These are phyloP conservation scores for Echinosophora koreensis DNA, from an alignment of 306 rosid genomes.

Conservation along the genomic window DNA sequence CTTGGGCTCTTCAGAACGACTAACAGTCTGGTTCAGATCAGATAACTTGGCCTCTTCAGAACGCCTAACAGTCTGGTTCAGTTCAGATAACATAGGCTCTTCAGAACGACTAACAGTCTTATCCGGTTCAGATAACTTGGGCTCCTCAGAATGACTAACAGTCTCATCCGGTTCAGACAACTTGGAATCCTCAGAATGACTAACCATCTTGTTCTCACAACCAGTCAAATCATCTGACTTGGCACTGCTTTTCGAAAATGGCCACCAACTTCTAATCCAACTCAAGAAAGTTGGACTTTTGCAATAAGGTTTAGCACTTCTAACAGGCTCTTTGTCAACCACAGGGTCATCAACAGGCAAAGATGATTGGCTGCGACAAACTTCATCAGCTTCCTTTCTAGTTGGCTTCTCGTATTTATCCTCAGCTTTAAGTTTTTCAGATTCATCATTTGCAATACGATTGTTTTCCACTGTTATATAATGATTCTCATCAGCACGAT, in stretches of 20 bases:
- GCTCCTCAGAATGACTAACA: constrained; percentile 36
- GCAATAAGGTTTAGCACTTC: constrained; percentile 40
- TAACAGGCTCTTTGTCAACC: constrained; percentile 47
- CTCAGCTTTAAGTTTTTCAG: constrained; percentile 46
- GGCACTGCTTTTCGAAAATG: constrained; percentile 51
- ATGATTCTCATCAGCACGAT: constrained; percentile 48
- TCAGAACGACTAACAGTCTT: constrained; percentile 35
- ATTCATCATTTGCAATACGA: constrained; percentile 22
- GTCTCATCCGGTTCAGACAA: constrained; percentile 45
- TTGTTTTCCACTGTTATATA: constrained; percentile 19
- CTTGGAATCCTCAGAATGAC: constrained; percentile 43
- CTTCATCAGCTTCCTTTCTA: constrained; percentile 54
- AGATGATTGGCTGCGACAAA: constrained; percentile 42
- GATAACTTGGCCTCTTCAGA: constrained; percentile 46
- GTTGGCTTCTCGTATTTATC: constrained; percentile 45
- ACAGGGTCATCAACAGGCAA: constrained; percentile 44
- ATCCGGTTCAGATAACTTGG: constrained; percentile 51
- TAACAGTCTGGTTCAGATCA: constrained; percentile 32
- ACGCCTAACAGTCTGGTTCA: constrained; percentile 35
- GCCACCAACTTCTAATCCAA: constrained; percentile 58
- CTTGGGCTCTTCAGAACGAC: background rate
- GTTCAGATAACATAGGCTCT: constrained; percentile 45
- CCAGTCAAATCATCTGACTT: constrained; percentile 46
- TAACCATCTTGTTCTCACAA: constrained; percentile 40
- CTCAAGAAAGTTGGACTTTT: constrained; percentile 52